Conservation (phyloP, 2,329 filamentous ascomycete genomes). For the Fusarium sp. region DNA sequence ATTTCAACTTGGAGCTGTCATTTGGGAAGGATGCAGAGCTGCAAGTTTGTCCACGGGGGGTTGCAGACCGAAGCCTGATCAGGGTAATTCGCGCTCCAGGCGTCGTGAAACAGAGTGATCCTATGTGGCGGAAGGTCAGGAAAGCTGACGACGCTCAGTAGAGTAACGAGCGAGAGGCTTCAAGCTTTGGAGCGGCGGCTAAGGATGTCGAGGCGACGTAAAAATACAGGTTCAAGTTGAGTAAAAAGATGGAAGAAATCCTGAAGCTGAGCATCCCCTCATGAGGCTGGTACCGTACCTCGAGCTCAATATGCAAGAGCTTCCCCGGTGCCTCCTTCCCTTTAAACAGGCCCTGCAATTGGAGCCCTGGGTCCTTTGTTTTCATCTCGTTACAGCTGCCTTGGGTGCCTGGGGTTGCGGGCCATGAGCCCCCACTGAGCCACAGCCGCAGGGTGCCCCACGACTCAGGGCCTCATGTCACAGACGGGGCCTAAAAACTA, state of each 20-base stretch:
- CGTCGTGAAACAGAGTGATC: background rate
- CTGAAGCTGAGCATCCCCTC: slow-evolving; percentile 11
- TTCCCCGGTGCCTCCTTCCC: slow-evolving; percentile 22
- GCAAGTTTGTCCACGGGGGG: background rate
- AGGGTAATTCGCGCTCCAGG: background rate
- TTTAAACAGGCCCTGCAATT: slow-evolving; percentile 3
- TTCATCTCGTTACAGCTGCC: slow-evolving; percentile 20
- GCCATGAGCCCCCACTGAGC: slow-evolving; percentile 41
- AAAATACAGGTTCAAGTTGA: slow-evolving; percentile 22
- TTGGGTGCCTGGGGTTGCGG: slow-evolving; percentile 19
- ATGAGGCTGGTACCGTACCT: slow-evolving; percentile 24
- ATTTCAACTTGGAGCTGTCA: slow-evolving; percentile 19
- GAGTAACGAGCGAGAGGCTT: slow-evolving; percentile 7
- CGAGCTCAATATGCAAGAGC: slow-evolving; percentile 2
- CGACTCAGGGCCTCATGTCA: slow-evolving; percentile 16
- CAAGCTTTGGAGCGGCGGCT: background rate
- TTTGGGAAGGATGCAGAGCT: slow-evolving; percentile 20
- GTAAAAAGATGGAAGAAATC: background rate
- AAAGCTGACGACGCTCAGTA: slow-evolving; percentile 6
- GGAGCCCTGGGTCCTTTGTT: slow-evolving; percentile 21
- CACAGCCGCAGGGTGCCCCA: slow-evolving; percentile 41
- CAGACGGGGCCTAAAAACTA: slow-evolving; percentile 17
- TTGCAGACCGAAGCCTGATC: background rate
- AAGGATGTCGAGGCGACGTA: slow-evolving; percentile 1
- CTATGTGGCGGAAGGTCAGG: slow-evolving; percentile 7